These are phyloP conservation scores for Maudiozyma saulgeensis DNA, from an alignment of 805 yeast genomes.

Conservation along the genomic window DNA sequence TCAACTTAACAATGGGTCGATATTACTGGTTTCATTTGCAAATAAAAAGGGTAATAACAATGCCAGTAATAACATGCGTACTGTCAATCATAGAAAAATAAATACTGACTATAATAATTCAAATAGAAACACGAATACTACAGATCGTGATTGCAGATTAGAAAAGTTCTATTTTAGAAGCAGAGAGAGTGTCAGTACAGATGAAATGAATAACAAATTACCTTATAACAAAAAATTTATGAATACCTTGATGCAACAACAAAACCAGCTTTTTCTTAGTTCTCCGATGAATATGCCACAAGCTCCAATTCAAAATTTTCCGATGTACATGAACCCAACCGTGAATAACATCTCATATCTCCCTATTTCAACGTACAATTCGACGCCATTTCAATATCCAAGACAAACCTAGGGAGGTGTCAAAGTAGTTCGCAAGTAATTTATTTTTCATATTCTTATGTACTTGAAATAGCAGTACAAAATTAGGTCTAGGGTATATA, in stretches of 20 bases:
- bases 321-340: background rate
- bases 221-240: conserved; percentile 21
- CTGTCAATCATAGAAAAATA: too few species aligned
- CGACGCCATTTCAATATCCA: conserved; percentile 1
- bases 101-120: background rate
- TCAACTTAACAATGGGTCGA: conserved; percentile 40
- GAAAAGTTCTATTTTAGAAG: background rate
- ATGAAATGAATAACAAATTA: background rate
- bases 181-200: background rate
- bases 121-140: background rate
- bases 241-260: conserved; percentile 20
- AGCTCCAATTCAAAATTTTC: background rate
- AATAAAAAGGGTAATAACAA: conserved; percentile 29
- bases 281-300: background rate
- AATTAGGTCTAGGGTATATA: background rate
- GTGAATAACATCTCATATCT: background rate
- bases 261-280: conserved; percentile 4
- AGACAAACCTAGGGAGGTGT: background rate
- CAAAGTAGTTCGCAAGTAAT: background rate
- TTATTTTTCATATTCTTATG: background rate
- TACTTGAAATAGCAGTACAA: background rate
- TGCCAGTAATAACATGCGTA: background rate
- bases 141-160: background rate
- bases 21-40: conserved; percentile 64
- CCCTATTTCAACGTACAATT: background rate